Base-by-base conservation (phyloP, 768 basidiomycete species). In the Tricholoma sp. region DNA sequence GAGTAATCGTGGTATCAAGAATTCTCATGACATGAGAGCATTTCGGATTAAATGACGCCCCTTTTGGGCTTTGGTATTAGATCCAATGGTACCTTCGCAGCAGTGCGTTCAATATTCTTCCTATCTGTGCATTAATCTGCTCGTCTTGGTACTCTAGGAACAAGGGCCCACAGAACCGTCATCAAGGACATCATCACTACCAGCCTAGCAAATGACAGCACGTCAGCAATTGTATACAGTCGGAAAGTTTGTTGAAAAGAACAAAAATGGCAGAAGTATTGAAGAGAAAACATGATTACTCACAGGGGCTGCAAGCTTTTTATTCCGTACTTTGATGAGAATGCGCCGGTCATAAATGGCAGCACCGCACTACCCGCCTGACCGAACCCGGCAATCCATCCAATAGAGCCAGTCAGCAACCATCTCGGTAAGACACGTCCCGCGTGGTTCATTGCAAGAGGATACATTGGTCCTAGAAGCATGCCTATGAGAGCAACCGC, bases 391-490 rank as follows among this genome's bases (percentile, higher is more conserved):
- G 83, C 82, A 31, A 86, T 83, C 84, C 84, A 86, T 8, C 85
- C 85, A 34, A 87, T 83, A 10, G 83, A 77, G 20, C 78, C 81
- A 45, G 77, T 80, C 28, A 91, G 75, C 8, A 94, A 74, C 78
- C 85, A 85, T 7, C 76, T 76, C 6, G 91, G 92, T 8, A 94
- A 69, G 52, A 91, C 75, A 1, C 82, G 77, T 6, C 83, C 79
- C 1, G 85, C 73, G 44, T 88, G 80, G 64, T 87, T 89, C 82
- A 93, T 84, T 8, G 82, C 76, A 44, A 88, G 80, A 1, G 86
- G 87, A 64, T 86, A 90, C 72, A 90, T 81, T 2, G 88, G 88
- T 0, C 88, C 89, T n/a, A 91, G 73, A 20, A 89, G 68, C 8
- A 89, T 49, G 15, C 89, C 89, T 13, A 89, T 70, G 47, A 89